Base-by-base conservation (phyloP, 495 filamentous ascomycete species). In the Poronia punctata region DNA sequence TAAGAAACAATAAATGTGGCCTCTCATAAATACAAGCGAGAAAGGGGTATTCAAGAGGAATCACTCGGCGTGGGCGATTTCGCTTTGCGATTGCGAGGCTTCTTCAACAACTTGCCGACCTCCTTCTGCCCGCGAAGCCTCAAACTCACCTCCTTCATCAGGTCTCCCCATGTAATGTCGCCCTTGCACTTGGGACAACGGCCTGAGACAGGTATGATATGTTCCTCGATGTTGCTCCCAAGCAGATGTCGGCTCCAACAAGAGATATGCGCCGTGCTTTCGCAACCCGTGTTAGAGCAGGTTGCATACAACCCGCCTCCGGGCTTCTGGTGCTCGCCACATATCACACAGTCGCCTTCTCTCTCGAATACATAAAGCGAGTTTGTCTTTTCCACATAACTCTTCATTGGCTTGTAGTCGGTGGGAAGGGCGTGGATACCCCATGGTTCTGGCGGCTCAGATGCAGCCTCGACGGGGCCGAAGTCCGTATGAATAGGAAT, bases 141-240 rank as follows among this genome's bases (percentile, higher is more conserved):
- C 20, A 95, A 59, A 34, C 71, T 90, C 43, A 88, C 60, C 55
- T 95, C 88, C 52, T 80, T 88, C 58, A 89, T 83, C 49, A 96
- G 72, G 32, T 83, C 69, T 0, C 75, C 65, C 92, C 92, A 98
- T 32, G 68, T 51, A 6, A 86, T 65, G 14, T 69, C 59, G 0
- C 64, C 60, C 1, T 71, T 59, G 56, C 92, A 98, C 27, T 57
- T 59, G 2, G 87, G 88, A 64, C 92, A 98, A 3, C 49, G 59
- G 1, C 90, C 90, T 7, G 68, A 50, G 4, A 71, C 71, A 0
- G 92, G 90, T 3, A 95, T 46, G 2, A 95, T 56, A 0, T 52
- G 57, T 10, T 70, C 66, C 0, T 53, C 48, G 3, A 67, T 61
- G 17, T 67, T 62, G 9, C 50, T 50, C 1, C 61, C 49, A 4